A percentile compares a stretch with the other conserved stretches of the same genome.
Conservation (phyloP, 2,329 filamentous ascomycete genomes). For the Phaeophleospora eucalypticola region DNA sequence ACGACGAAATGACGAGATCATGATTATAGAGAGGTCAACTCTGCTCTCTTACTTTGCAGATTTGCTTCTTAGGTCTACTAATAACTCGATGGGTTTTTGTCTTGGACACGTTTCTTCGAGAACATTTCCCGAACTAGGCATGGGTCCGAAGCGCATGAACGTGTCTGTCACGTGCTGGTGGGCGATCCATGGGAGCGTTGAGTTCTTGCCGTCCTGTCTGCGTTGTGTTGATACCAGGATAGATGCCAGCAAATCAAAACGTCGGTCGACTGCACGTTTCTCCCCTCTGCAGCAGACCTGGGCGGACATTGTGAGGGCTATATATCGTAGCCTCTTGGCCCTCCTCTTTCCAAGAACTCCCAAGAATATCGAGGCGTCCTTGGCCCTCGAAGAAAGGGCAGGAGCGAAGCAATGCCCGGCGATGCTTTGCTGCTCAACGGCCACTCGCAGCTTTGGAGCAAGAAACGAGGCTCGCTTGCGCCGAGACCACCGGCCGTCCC, state of each 20-base stretch:
- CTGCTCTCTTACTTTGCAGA: neutral
- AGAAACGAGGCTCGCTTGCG: neutral
- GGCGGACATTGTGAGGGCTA: neutral
- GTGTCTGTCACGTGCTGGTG: too few species aligned
- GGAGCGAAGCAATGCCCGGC: neutral
- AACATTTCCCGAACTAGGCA: neutral
- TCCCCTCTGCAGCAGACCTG: neutral
- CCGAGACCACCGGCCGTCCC: neutral
- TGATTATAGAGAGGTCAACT: neutral
- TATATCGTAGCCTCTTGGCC: neutral
- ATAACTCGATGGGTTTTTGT: too few species aligned
- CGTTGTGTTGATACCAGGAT: too few species aligned
- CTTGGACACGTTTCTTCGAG: neutral
- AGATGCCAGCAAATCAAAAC: neutral
- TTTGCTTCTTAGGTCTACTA: neutral
- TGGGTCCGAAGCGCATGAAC: too few species aligned
- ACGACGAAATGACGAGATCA: slow-evolving; percentile 3
- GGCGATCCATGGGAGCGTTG: too few species aligned
- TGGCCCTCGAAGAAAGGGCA: slow-evolving; percentile 3
- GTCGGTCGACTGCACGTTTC: neutral
- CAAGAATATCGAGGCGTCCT: slow-evolving; percentile 5
- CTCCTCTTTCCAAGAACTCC: slow-evolving; percentile 1
- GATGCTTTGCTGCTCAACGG: neutral
- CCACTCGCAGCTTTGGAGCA: neutral
- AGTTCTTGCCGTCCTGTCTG: too few species aligned